A percentile compares a stretch with the other conserved stretches of the same genome.
Evolutionary conservation across 139 green algal species (phyloP).

Genomic region (Chlamydomonas schloesseri): DNA sequence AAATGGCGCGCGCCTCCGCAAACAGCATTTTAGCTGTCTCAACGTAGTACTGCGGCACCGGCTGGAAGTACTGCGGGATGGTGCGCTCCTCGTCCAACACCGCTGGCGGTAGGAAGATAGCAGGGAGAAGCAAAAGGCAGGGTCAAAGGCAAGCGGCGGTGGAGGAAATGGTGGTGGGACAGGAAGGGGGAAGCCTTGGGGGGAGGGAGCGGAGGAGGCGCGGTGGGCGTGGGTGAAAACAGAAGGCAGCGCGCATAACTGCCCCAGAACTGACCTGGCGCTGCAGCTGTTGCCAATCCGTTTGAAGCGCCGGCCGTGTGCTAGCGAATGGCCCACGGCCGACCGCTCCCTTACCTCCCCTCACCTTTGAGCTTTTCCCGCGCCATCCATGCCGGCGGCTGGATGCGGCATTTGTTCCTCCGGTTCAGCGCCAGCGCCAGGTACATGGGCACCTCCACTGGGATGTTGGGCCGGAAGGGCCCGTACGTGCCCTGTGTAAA

Average conservation of each 20-base stretch:
- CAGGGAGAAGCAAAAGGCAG: neutral
- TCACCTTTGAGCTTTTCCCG: conserved; percentile 66
- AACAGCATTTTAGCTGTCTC: conserved; percentile 67
- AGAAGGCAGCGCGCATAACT: too few relatives aligned
- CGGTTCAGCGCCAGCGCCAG: conserved; percentile 84
- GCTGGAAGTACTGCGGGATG: conserved; percentile 72
- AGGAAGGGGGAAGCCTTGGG: too few relatives aligned
- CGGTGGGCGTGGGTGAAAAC: too few relatives aligned
- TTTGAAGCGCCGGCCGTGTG: too few relatives aligned
- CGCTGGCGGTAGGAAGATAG: conserved; percentile 34
- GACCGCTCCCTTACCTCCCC: neutral
- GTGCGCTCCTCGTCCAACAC: conserved; percentile 72
- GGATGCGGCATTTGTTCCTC: conserved; percentile 82
- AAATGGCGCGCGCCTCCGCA: conserved; percentile 63
- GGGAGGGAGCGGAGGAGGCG: too few relatives aligned
- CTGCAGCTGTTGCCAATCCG: too few relatives aligned
- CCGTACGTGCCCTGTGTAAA: conserved; percentile 64
- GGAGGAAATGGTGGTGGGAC: too few relatives aligned
- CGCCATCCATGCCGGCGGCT: conserved; percentile 81
- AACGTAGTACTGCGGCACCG: conserved; percentile 85
- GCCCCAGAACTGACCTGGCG: too few relatives aligned
- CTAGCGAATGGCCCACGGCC: too few relatives aligned
- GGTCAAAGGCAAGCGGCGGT: neutral
- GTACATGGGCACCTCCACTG: conserved; percentile 85
- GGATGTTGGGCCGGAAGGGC: conserved; percentile 84